Percentiles rank a stretch among this genome's conserved stretches.
phyloP scores from a whole-genome alignment of 306 rosid species.

The Biancaea sappan region DNA sequence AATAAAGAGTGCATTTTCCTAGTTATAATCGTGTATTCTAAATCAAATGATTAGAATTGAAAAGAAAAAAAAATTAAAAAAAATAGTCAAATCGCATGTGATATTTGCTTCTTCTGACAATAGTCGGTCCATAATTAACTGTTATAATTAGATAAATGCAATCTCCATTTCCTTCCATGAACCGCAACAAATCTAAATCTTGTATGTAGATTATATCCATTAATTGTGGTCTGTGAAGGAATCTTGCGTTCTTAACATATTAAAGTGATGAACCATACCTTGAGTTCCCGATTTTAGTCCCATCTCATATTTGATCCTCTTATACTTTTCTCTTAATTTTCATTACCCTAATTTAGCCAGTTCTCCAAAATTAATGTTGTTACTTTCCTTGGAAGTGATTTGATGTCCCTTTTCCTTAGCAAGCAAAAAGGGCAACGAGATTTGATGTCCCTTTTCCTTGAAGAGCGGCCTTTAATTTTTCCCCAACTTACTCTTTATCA shows the following conservation, averaged over 20 bases:
- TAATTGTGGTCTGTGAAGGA: background rate
- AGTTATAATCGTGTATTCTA: too few relatives aligned
- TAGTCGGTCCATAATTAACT: too few relatives aligned
- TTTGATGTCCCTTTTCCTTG: constrained; percentile 43
- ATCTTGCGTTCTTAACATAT: background rate
- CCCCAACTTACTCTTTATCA: constrained; percentile 55
- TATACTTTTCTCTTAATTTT: too few relatives aligned
- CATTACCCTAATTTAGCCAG: background rate
- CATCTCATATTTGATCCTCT: background rate
- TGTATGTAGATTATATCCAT: background rate
- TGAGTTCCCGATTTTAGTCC: background rate
- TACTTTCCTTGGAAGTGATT: constrained; percentile 17
- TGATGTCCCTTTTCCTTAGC: constrained; percentile 19
- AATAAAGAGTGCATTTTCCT: too few relatives aligned
- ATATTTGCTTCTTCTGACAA: too few relatives aligned
- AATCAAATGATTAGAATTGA: too few relatives aligned
- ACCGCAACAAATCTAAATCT: too few relatives aligned
- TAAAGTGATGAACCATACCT: background rate
- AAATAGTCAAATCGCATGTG: too few relatives aligned
- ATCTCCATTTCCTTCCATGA: too few relatives aligned
- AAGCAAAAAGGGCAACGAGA: constrained; percentile 24
- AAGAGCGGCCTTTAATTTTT: constrained; percentile 45
- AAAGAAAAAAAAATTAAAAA: too few relatives aligned
- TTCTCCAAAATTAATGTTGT: background rate
- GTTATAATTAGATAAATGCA: too few relatives aligned